Evolutionary conservation across 345 rosid species (phyloP).

Genomic region (Hirschfeldia incana): DNA sequence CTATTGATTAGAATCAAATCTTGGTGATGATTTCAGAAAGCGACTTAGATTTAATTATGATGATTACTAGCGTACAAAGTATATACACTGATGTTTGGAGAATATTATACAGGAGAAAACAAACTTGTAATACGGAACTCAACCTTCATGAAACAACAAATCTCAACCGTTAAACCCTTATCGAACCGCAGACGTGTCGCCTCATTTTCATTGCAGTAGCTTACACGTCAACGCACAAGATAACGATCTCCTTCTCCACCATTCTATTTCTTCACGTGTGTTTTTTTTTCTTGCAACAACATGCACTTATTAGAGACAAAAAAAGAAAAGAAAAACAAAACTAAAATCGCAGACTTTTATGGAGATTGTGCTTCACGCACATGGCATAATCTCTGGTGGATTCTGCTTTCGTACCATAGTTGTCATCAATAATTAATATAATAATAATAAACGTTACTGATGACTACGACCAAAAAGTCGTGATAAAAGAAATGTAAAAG

Average conservation of each 20-base stretch:
- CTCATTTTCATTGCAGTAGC: background rate
- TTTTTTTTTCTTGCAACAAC: background rate
- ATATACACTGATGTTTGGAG: background rate
- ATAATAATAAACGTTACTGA: background rate
- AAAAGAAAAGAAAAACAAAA: background rate
- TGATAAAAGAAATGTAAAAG: background rate
- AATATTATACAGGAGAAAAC: background rate
- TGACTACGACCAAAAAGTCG: background rate
- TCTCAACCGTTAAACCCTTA: constrained; percentile 18
- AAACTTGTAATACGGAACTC: constrained; percentile 21
- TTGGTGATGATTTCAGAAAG: background rate
- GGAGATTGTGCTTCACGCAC: constrained; percentile 29
- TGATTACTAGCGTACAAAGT: background rate
- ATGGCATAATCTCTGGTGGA: constrained; percentile 13
- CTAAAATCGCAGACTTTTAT: background rate
- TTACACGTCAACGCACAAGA: constrained; percentile 35
- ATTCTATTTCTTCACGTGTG: constrained; percentile 25
- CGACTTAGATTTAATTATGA: background rate
- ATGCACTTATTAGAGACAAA: background rate
- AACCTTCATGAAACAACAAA: constrained; percentile 22
- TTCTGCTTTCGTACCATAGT: constrained; percentile 11
- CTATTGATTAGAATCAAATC: background rate
- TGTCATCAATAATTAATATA: background rate
- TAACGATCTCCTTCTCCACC: constrained; percentile 9
- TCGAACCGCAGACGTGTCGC: constrained; percentile 11